Base-by-base conservation (phyloP, 805 yeast species). In the Yarrowia deformans region DNA sequence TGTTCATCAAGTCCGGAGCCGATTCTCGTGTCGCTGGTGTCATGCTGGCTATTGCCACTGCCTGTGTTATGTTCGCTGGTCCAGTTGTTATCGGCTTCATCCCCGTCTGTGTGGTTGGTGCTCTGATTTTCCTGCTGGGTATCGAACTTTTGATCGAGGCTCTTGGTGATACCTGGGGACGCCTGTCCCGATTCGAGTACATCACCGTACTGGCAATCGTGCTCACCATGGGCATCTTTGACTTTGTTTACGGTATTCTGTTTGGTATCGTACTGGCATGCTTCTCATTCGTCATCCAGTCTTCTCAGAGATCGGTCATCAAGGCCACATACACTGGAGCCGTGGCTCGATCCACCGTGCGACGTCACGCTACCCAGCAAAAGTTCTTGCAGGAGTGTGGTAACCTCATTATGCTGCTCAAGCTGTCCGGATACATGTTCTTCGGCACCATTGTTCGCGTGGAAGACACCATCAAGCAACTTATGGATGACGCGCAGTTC, bases 381-480 rank as follows among this genome's bases (percentile, higher is more conserved):
- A 90, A 89, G 72, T 94, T 94, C 73, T 80, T 95, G 74, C 84
- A 85, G 71, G 89, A 90, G 72, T 95, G 94, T 67, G 98, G 98
- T 4, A 88, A 90, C 74, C 98, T 95, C 79, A 91, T 93, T 37
- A 90, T 92, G 77, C 89, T 95, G 23, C 82, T 93, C 77, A 91
- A 93, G 78, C 80, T 95, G 54, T 90, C 92, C 73, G 97, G 98
- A 19, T 87, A 95, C 29, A 81, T 95, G 46, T 95, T 95, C 77
- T 95, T 95, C 78, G 99, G 99, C 1, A 92, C 98, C 0, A 93
- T 94, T 77, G 97, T 97, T 23, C 90, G 94, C 1, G 89, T 95
- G 58, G 99, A 95, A 78, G 84, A 85, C 50, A 84, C 86, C 67
- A 88, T 94, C 69, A 84, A 95, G 70, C 80, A 80, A 7, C 79